Percentiles rank a stretch among this genome's conserved stretches.
Conservation (phyloP, 345 rosid species). For the Hibiscus trionum region DNA sequence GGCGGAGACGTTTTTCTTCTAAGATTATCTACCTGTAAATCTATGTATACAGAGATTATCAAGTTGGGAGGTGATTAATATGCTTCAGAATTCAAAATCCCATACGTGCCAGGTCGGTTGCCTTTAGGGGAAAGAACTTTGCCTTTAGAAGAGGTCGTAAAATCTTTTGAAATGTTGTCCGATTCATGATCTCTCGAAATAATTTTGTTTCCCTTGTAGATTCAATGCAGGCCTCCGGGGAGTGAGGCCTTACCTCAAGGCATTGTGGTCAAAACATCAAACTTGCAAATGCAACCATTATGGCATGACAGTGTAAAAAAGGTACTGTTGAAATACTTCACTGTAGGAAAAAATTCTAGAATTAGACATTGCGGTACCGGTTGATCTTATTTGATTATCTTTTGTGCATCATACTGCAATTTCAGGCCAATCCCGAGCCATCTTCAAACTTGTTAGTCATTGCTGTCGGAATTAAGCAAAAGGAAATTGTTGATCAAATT, state of each 20-base stretch:
- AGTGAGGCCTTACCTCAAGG: slow-evolving; percentile 61
- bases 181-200: background rate
- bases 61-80: slow-evolving; percentile 37
- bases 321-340: slow-evolving; percentile 16
- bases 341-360: background rate
- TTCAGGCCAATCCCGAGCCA: slow-evolving; percentile 32
- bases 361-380: background rate
- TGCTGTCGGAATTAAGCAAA: slow-evolving; percentile 75
- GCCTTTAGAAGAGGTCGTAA: background rate
- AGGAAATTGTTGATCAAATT: slow-evolving; percentile 54
- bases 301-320: slow-evolving; percentile 38
- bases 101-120: slow-evolving; percentile 57
- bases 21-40: slow-evolving; percentile 7
- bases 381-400: slow-evolving; percentile 1
- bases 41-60: slow-evolving; percentile 41
- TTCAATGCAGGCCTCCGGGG: slow-evolving; percentile 42
- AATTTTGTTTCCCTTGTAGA: slow-evolving; percentile 21
- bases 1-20: background rate
- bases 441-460: slow-evolving; percentile 51
- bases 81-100: slow-evolving; percentile 23
- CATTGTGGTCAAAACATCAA: slow-evolving; percentile 47
- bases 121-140: background rate
- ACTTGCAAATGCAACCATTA: slow-evolving; percentile 52
- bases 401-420: background rate
- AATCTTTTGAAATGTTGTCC: slow-evolving; percentile 3